phyloP scores from a whole-genome alignment of 495 filamentous ascomycete species.

The Amniculicola lignicola region DNA sequence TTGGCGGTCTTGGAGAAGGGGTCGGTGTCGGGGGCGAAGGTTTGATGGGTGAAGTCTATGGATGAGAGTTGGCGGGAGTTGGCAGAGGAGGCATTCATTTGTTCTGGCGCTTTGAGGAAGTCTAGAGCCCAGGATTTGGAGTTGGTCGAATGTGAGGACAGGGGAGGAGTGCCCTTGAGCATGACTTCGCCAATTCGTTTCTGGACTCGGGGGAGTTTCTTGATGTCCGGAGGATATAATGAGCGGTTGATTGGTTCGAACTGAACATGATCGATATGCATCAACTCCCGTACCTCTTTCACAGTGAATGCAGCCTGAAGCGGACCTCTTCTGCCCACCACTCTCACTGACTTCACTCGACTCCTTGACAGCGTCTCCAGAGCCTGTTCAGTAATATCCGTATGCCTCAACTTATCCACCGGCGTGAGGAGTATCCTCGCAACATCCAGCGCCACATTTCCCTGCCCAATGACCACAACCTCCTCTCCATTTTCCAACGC shows the following conservation, averaged over 20 bases:
- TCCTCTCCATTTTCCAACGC: constrained; percentile 75
- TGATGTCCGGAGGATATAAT: constrained; percentile 57
- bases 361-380: constrained; percentile 70
- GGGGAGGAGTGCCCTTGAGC: constrained; percentile 62
- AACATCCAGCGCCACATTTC: constrained; percentile 93
- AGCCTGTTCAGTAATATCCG: constrained; percentile 84
- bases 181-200: constrained; percentile 78
- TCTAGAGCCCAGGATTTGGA: constrained; percentile 76
- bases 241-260: constrained; percentile 66
- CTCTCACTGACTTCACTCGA: constrained; percentile 70
- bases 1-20: constrained; percentile 53
- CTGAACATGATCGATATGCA: constrained; percentile 68
- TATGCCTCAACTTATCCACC: constrained; percentile 67
- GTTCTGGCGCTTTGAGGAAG: constrained; percentile 72
- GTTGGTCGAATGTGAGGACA: constrained; percentile 45
- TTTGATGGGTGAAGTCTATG: constrained; percentile 66
- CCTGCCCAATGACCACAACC: constrained; percentile 87
- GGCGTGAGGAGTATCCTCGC: constrained; percentile 78
- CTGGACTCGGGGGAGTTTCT: constrained; percentile 65
- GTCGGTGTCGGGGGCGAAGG: constrained; percentile 46
- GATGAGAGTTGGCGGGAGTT: constrained; percentile 50
- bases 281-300: constrained; percentile 84
- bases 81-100: constrained; percentile 58
- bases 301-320: constrained; percentile 94
- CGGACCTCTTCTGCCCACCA: constrained; percentile 83